phyloP scores from a whole-genome alignment of 2,329 filamentous ascomycete species.

The Bipolaris gigantea region DNA sequence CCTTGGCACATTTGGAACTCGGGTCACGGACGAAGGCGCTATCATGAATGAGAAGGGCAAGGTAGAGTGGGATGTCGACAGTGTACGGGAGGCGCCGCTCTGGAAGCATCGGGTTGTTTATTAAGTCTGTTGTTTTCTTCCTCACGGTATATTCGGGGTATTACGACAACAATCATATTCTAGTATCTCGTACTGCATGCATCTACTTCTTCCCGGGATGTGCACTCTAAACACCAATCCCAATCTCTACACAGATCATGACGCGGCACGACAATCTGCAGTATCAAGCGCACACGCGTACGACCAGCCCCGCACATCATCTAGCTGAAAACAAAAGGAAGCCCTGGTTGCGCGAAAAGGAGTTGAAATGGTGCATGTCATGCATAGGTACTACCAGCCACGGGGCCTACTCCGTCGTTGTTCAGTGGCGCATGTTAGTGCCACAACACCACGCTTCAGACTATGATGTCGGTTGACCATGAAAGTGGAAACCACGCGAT shows the following conservation, averaged over 20 bases:
- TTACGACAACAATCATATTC: background rate
- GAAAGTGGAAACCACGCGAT: background rate
- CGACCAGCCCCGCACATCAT: background rate
- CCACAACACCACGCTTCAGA: background rate
- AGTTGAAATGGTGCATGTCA: background rate
- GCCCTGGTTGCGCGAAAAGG: background rate
- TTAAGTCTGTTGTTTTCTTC: background rate
- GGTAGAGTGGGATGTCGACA: constrained; percentile 43
- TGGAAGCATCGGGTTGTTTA: constrained; percentile 7
- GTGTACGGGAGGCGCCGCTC: constrained; percentile 7
- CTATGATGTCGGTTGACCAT: constrained; percentile 9
- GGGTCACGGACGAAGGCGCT: constrained; percentile 50
- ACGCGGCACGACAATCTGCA: background rate
- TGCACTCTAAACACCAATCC: background rate
- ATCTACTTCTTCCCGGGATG: background rate
- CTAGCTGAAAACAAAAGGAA: background rate
- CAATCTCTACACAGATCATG: background rate
- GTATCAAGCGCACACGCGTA: background rate
- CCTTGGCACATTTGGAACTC: constrained; percentile 36
- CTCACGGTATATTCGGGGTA: background rate
- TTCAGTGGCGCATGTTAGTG: constrained; percentile 4
- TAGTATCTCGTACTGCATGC: no score
- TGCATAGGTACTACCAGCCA: background rate
- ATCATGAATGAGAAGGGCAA: constrained; percentile 50
- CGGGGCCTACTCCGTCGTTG: constrained; percentile 2